These are phyloP conservation scores for Torrubiellomyces zombiae DNA, from an alignment of 2,329 filamentous ascomycete genomes.

Conservation along the genomic window DNA sequence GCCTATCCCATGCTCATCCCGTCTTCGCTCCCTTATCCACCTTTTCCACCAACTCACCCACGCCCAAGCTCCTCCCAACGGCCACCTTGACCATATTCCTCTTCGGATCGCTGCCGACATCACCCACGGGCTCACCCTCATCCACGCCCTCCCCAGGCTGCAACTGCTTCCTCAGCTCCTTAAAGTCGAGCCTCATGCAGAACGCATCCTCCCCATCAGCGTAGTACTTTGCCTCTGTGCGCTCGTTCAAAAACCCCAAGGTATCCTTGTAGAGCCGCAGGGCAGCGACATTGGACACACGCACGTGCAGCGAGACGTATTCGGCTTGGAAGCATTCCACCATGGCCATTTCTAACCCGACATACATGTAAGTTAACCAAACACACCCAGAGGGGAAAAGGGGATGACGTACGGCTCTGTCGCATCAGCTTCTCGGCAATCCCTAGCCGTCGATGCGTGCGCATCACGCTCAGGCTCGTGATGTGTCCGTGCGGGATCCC, in stretches of 20 bases:
- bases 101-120: constrained; percentile 36
- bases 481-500: constrained; percentile 92
- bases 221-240: constrained; percentile 81
- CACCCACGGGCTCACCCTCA: constrained; percentile 56
- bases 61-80: constrained; percentile 64
- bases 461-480: constrained; percentile 87
- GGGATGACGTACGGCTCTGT: constrained; percentile 59
- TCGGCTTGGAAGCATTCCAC: constrained; percentile 80
- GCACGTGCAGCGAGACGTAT: constrained; percentile 93
- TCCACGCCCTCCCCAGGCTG: constrained; percentile 24
- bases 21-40: too few relatives aligned
- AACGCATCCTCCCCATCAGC: constrained; percentile 95
- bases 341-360: constrained; percentile 67
- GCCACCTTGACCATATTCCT: constrained; percentile 68
- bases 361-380: background rate
- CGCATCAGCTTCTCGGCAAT: constrained; percentile 97
- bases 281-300: constrained; percentile 81
- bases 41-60: constrained; percentile 61
- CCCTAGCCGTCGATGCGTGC: constrained; percentile 77
- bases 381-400: background rate
- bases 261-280: constrained; percentile 87
- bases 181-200: constrained; percentile 79
- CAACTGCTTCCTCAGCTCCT: constrained; percentile 34
- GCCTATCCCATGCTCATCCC: too few relatives aligned
- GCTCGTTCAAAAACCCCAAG: constrained; percentile 74